These are phyloP conservation scores for Cladosporium cucumerinum DNA, from an alignment of 2,329 filamentous ascomycete species.

Conservation along the genomic window DNA sequence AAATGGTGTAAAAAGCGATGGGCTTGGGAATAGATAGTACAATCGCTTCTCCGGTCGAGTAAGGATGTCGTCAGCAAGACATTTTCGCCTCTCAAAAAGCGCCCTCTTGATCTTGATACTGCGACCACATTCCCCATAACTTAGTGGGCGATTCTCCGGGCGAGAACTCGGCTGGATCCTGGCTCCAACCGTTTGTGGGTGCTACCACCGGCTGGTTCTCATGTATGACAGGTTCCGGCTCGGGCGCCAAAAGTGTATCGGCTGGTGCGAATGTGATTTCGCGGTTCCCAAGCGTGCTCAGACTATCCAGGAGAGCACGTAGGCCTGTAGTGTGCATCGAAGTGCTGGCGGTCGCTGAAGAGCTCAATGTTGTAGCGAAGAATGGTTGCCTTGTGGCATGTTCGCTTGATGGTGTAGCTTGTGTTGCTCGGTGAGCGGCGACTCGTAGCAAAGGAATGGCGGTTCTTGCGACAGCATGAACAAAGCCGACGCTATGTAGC, in stretches of 20 bases:
- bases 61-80: background rate
- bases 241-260: constrained; percentile 22
- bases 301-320: constrained; percentile 19
- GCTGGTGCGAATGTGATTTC: constrained; percentile 22
- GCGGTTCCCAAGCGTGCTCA: constrained; percentile 16
- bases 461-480: constrained; percentile 22
- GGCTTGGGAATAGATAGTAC: constrained; percentile 46
- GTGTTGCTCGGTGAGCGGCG: background rate
- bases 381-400: background rate
- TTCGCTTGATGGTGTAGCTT: background rate
- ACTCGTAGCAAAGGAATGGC: constrained; percentile 8
- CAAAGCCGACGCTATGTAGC: constrained; percentile 26
- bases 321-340: constrained; percentile 10
- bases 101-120: constrained; percentile 26
- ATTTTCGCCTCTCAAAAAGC: background rate
- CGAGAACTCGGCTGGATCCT: constrained; percentile 21
- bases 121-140: constrained; percentile 35
- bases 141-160: constrained; percentile 34
- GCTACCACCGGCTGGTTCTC: constrained; percentile 7
- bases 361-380: constrained; percentile 14
- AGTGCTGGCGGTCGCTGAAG: background rate
- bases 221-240: constrained; percentile 18
- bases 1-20: constrained; percentile 56
- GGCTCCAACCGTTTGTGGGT: constrained; percentile 12
- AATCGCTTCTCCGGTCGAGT: background rate